These are phyloP conservation scores for Didymella segeticola DNA, from an alignment of 2,329 filamentous ascomycete species.

Conservation along the genomic window DNA sequence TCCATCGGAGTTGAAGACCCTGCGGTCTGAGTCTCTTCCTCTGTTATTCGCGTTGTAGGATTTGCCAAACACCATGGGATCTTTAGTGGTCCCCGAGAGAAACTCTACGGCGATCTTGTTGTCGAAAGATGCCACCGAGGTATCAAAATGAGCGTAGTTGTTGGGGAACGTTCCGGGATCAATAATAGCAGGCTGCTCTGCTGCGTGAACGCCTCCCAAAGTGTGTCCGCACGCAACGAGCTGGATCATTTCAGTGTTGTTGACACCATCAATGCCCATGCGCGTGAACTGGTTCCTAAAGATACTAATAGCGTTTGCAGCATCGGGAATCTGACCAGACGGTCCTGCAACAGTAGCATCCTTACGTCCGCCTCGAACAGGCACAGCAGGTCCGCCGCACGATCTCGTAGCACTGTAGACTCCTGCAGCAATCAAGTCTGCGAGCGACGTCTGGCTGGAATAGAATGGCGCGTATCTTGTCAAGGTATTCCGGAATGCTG, in stretches of 20 bases:
- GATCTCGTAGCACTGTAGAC: conserved; percentile 65
- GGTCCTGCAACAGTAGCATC: conserved; percentile 60
- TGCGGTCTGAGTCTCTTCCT: conserved; percentile 61
- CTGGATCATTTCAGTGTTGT: conserved; percentile 64
- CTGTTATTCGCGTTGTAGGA: conserved; percentile 46
- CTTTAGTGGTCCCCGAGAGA: conserved; percentile 59
- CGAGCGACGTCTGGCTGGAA: conserved; percentile 59
- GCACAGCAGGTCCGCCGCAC: conserved; percentile 64
- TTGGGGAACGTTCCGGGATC: conserved; percentile 54
- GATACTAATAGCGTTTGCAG: conserved; percentile 60
- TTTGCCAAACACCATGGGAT: conserved; percentile 63
- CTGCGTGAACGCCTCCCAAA: conserved; percentile 64
- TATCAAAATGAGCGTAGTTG: conserved; percentile 45
- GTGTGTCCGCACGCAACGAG: conserved; percentile 68
- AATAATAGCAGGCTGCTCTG: conserved; percentile 62
- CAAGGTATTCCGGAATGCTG: conserved; percentile 54
- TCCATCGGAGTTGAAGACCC: conserved; percentile 62
- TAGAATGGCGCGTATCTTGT: conserved; percentile 62
- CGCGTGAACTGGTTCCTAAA: conserved; percentile 64
- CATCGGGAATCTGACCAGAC: conserved; percentile 62
- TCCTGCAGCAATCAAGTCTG: conserved; percentile 65
- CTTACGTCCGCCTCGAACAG: conserved; percentile 60
- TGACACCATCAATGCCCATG: conserved; percentile 60
- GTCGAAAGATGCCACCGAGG: conserved; percentile 58
- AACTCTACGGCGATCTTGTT: conserved; percentile 66